Conservation (phyloP, 2,329 filamentous ascomycete genomes). For the Trichophyton verrucosum region DNA sequence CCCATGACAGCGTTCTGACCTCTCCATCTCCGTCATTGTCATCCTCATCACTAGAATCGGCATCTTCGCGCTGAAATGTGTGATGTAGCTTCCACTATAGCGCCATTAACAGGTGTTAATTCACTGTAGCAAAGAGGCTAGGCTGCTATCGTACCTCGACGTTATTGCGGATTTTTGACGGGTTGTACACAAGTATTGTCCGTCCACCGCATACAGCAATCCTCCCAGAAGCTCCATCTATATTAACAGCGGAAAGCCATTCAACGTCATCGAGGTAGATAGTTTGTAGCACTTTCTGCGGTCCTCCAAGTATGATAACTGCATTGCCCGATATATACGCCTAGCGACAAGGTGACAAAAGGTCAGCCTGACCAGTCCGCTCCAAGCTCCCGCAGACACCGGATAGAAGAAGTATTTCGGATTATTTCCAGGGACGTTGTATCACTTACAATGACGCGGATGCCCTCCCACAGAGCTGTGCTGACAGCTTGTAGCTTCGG, state of each 20-base stretch:
- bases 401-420: background rate
- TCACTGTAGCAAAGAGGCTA: background rate
- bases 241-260: constrained; percentile 60
- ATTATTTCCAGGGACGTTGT: background rate
- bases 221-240: constrained; percentile 74
- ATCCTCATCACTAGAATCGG: constrained; percentile 45
- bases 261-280: constrained; percentile 68
- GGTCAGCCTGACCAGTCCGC: constrained; percentile 7
- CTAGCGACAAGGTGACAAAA: constrained; percentile 32
- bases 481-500: constrained; percentile 65
- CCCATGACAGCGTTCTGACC: constrained; percentile 68
- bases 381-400: background rate
- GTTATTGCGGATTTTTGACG: constrained; percentile 55
- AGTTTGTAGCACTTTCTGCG: constrained; percentile 69
- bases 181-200: constrained; percentile 64
- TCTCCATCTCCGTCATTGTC: constrained; percentile 46
- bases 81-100: constrained; percentile 1
- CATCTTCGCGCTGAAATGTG: background rate
- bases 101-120: constrained; percentile 10
- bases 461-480: constrained; percentile 59
- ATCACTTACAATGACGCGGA: constrained; percentile 56
- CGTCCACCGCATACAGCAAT: constrained; percentile 61
- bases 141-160: constrained; percentile 49
- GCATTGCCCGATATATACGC: constrained; percentile 83
- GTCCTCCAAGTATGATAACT: constrained; percentile 66